A percentile compares a stretch with the other conserved stretches of the same genome.
Conservation (phyloP, 2,329 filamentous ascomycete species). For the Fusarium sp. region DNA sequence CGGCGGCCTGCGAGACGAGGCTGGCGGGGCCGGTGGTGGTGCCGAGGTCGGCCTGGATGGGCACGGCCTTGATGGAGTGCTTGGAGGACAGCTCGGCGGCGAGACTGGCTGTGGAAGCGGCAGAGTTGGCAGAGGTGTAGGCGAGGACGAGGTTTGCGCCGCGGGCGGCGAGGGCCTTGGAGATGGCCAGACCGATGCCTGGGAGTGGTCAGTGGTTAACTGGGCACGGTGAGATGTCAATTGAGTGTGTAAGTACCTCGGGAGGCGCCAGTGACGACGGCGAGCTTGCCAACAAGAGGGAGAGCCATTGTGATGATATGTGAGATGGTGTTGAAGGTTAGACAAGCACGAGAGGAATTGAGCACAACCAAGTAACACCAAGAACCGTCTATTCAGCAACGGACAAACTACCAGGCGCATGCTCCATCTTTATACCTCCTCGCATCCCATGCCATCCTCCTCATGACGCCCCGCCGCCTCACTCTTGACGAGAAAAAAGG, state of each 20-base stretch:
- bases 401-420: background rate
- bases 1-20: constrained; percentile 40
- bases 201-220: constrained; percentile 2
- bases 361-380: constrained; percentile 3
- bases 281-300: constrained; percentile 78
- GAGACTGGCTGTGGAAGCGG: constrained; percentile 27
- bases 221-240: background rate
- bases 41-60: constrained; percentile 69
- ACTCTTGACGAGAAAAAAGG: background rate
- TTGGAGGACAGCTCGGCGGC: constrained; percentile 45
- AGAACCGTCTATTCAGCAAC: background rate
- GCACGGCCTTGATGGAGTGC: constrained; percentile 70
- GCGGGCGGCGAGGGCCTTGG: constrained; percentile 42
- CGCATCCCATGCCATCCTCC: background rate
- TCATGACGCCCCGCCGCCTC: constrained; percentile 9
- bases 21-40: constrained; percentile 36
- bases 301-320: constrained; percentile 49
- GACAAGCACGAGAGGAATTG: background rate
- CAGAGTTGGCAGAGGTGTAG: constrained; percentile 39
- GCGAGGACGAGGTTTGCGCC: constrained; percentile 44
- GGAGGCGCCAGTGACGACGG: constrained; percentile 83
- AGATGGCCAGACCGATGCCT: constrained; percentile 42
- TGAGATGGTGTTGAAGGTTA: background rate
- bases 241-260: constrained; percentile 66
- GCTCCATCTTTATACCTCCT: constrained; percentile 12